These are phyloP conservation scores for Persicaria tinctoria DNA, from an alignment of 148 eudicot genomes.

Conservation along the genomic window DNA sequence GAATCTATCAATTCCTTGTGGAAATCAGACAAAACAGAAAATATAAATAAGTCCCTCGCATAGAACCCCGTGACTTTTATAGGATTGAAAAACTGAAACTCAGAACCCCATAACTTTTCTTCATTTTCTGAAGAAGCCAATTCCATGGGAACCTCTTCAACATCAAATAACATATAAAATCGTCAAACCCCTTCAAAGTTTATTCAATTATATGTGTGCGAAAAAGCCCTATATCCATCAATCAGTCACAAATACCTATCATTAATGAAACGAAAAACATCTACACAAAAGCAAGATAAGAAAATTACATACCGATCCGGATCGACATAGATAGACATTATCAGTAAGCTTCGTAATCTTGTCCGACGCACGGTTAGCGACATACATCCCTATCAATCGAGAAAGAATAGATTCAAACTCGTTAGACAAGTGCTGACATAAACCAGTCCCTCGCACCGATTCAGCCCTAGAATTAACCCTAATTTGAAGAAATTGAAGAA, in stretches of 20 bases:
- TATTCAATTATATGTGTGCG: background rate
- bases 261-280: background rate
- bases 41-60: no score
- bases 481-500: background rate
- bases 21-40: no score
- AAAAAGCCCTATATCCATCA: background rate
- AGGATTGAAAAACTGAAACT: no score
- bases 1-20: no score
- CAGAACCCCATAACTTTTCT: no score
- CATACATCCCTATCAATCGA: slow-evolving; percentile 60
- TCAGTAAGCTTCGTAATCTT: slow-evolving; percentile 93
- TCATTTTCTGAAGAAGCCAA: no score
- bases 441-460: background rate
- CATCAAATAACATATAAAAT: background rate
- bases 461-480: background rate
- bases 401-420: background rate
- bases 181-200: background rate
- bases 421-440: background rate
- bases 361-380: slow-evolving; percentile 99
- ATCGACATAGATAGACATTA: slow-evolving; percentile 89
- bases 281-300: background rate
- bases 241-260: background rate
- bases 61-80: no score
- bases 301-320: slow-evolving; percentile 76
- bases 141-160: no score